Percentiles rank a stretch among this genome's conserved stretches.
These are phyloP conservation scores for Plasmopara viticola DNA, from an alignment of 352 stramenopile species.

Conservation along the genomic window DNA sequence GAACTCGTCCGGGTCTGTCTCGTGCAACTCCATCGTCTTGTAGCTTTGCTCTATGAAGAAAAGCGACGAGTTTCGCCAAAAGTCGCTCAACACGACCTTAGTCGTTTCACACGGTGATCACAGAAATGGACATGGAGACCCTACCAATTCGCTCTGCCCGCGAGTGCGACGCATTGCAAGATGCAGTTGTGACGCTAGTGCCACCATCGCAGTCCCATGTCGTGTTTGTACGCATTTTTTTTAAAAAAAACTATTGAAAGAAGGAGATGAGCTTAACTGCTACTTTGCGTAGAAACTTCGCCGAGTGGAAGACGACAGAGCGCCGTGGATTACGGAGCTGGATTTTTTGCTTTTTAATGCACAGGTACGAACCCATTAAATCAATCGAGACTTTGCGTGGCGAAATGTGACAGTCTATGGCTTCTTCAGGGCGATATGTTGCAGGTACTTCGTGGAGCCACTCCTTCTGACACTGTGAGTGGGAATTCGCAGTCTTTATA, in stretches of 20 bases:
- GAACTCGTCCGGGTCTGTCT: conserved; percentile 21
- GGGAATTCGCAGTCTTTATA: conserved; percentile 1
- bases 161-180: conserved; percentile 23
- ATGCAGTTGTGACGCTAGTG: conserved; percentile 30
- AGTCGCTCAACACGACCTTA: background rate
- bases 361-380: conserved; percentile 20
- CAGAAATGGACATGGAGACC: conserved; percentile 12
- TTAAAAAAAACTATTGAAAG: background rate
- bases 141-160: conserved; percentile 9
- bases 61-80: background rate
- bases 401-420: background rate
- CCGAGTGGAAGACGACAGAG: conserved; percentile 24
- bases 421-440: conserved; percentile 33
- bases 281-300: conserved; percentile 25
- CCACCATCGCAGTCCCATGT: conserved; percentile 27
- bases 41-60: no score
- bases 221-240: conserved; percentile 26
- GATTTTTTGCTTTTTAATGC: conserved; percentile 48
- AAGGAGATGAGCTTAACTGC: no score
- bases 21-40: conserved; percentile 10
- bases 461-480: conserved; percentile 1
- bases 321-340: conserved; percentile 42
- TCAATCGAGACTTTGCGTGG: background rate
- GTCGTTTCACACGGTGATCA: conserved; percentile 10
- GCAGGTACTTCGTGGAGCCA: conserved; percentile 31